Percentiles rank a stretch among this genome's conserved stretches.
Conservation (phyloP, 805 yeast genomes). For the Brettanomyces nanus region DNA sequence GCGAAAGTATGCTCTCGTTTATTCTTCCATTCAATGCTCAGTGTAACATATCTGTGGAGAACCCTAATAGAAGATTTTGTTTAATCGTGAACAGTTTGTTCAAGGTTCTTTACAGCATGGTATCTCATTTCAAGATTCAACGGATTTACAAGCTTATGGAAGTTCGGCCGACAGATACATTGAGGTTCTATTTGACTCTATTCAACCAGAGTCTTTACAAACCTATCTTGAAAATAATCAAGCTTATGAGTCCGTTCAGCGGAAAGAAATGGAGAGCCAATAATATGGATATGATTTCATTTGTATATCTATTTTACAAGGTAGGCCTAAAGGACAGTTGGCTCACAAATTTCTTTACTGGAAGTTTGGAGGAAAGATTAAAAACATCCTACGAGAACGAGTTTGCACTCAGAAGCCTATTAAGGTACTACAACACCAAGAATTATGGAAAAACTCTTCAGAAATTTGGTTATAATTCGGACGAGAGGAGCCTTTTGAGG, state of each 20-base stretch:
- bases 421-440: conserved; percentile 66
- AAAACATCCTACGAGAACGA: conserved; percentile 80
- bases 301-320: conserved; percentile 70
- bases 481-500: conserved; percentile 18
- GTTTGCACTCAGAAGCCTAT: conserved; percentile 66
- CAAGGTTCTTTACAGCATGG: conserved; percentile 45
- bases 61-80: conserved; percentile 34
- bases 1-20: conserved; percentile 12
- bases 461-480: conserved; percentile 43
- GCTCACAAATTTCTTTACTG: conserved; percentile 76
- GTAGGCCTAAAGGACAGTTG: conserved; percentile 75
- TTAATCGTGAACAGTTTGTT: conserved; percentile 44
- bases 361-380: conserved; percentile 67
- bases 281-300: conserved; percentile 89
- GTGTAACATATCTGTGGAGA: conserved; percentile 10
- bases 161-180: conserved; percentile 51
- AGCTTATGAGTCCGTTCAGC: conserved; percentile 78
- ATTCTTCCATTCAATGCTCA: conserved; percentile 24
- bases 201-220: conserved; percentile 55
- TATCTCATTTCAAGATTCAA: conserved; percentile 60
- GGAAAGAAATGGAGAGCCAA: conserved; percentile 91
- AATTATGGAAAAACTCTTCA: conserved; percentile 46
- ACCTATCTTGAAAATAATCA: conserved; percentile 67
- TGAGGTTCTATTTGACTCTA: conserved; percentile 49
- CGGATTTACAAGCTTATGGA: conserved; percentile 58